Conservation (phyloP, 352 stramenopile genomes). For the Pythium catenulatum region DNA sequence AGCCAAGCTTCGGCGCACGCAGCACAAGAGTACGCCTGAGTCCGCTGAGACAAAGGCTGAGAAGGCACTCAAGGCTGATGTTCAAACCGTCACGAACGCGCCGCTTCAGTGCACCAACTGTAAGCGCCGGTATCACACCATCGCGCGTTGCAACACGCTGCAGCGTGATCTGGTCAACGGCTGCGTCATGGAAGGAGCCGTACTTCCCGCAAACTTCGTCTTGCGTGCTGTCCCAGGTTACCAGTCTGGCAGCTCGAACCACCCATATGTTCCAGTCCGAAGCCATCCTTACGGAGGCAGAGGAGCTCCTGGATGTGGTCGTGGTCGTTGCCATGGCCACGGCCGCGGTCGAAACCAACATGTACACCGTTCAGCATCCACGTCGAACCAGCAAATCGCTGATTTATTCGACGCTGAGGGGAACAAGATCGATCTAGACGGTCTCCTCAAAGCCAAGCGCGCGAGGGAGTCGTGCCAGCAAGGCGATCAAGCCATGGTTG, state of each 20-base stretch:
- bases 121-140: not conserved
- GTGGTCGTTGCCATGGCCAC: not conserved
- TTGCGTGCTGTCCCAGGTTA: not conserved
- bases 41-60: not conserved
- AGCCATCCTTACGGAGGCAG: not conserved
- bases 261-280: not conserved
- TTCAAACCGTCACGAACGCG: not conserved
- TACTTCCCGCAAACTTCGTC: not conserved
- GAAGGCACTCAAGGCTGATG: slow-evolving; percentile 7
- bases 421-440: not conserved
- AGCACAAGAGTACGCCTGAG: not conserved
- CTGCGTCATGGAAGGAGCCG: slow-evolving; percentile 7
- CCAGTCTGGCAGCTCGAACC: not conserved
- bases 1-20: not conserved
- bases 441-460: not conserved
- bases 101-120: not conserved
- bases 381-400: not conserved
- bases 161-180: slow-evolving; percentile 1
- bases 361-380: slow-evolving; percentile 1
- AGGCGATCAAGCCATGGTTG: not conserved
- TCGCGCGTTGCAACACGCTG: not conserved
- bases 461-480: not conserved
- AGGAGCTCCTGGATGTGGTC: not conserved
- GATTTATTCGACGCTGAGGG: slow-evolving; percentile 5
- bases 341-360: too few species aligned